Percentiles rank a stretch among this genome's conserved stretches.
phyloP scores from a whole-genome alignment of 768 basidiomycete species.

The Lactifluus hygrophoroides region DNA sequence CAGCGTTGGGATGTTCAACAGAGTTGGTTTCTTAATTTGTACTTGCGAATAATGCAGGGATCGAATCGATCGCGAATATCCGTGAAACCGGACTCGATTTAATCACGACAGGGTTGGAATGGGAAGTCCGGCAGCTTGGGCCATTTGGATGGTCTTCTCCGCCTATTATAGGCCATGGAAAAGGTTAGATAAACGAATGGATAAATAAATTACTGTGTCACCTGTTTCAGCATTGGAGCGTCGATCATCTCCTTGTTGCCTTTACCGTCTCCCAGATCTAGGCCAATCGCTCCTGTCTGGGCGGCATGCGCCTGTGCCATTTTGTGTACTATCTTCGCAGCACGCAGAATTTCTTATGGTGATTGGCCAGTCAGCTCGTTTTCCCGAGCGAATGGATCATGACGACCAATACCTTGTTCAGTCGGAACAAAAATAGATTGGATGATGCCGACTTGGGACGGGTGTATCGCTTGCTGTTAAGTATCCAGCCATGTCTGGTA shows the following conservation, averaged over 20 bases:
- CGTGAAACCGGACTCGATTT: neutral
- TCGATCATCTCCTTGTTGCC: constrained; percentile 76
- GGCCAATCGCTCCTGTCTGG: constrained; percentile 60
- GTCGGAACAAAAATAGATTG: constrained; percentile 76
- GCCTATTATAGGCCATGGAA: constrained; percentile 1
- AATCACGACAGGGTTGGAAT: constrained; percentile 5
- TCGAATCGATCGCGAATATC: neutral
- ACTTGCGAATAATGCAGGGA: neutral
- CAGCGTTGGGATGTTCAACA: neutral
- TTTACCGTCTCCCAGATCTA: constrained; percentile 44
- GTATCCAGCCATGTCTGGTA: too few relatives aligned
- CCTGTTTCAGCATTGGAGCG: constrained; percentile 85
- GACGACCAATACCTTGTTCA: constrained; percentile 40
- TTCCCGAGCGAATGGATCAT: neutral
- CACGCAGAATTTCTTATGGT: constrained; percentile 79
- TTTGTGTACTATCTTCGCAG: constrained; percentile 57
- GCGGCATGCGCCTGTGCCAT: constrained; percentile 51
- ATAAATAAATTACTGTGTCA: constrained; percentile 21
- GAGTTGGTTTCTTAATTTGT: neutral
- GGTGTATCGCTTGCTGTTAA: constrained; percentile 88
- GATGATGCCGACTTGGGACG: constrained; percentile 68
- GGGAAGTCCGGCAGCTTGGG: constrained; percentile 12
- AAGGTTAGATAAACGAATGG: neutral
- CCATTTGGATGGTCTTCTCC: constrained; percentile 13
- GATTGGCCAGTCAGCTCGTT: constrained; percentile 1